Evolutionary conservation across 768 basidiomycete genomes (phyloP).

Genomic region (Collybia mongolica): DNA sequence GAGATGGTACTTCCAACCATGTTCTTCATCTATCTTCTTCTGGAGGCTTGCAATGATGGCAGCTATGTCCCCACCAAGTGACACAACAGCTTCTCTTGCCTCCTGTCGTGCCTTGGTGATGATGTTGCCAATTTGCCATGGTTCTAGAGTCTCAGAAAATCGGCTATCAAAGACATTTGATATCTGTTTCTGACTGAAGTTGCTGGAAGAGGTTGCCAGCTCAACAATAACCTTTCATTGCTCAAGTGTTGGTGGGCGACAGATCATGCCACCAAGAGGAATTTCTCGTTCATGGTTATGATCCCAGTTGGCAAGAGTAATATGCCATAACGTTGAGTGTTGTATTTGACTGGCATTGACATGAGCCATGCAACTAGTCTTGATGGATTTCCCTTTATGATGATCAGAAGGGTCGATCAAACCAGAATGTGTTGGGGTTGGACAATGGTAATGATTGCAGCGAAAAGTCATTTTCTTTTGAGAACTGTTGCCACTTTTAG

Average conservation of each 20-base stretch:
- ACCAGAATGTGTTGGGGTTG: constrained; percentile 8
- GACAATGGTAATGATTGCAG: constrained; percentile 16
- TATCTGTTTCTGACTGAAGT: constrained; percentile 17
- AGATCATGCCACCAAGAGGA: constrained; percentile 10
- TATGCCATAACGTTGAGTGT: constrained; percentile 13
- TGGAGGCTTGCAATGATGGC: constrained; percentile 22
- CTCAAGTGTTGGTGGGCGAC: constrained; percentile 11
- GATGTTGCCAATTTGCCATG: constrained; percentile 21
- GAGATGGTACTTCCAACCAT: constrained; percentile 21
- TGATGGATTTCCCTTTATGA: constrained; percentile 15
- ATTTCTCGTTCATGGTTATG: constrained; percentile 24
- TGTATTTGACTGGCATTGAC: constrained; percentile 17
- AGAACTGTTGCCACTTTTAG: constrained; percentile 1
- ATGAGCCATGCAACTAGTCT: constrained; percentile 19
- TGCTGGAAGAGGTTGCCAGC: constrained; percentile 7
- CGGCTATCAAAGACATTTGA: constrained; percentile 9
- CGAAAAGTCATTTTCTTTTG: constrained; percentile 14
- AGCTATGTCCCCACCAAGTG: not conserved
- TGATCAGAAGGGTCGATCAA: constrained; percentile 18
- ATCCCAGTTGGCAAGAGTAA: constrained; percentile 13
- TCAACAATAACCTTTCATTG: constrained; percentile 11
- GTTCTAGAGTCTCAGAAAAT: constrained; percentile 18
- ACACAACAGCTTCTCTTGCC: not conserved
- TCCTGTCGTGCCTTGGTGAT: constrained; percentile 1
- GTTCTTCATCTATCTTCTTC: constrained; percentile 7